phyloP scores from a whole-genome alignment of 202 grass and related monocot genomes.

The Elaeis oleifera region DNA sequence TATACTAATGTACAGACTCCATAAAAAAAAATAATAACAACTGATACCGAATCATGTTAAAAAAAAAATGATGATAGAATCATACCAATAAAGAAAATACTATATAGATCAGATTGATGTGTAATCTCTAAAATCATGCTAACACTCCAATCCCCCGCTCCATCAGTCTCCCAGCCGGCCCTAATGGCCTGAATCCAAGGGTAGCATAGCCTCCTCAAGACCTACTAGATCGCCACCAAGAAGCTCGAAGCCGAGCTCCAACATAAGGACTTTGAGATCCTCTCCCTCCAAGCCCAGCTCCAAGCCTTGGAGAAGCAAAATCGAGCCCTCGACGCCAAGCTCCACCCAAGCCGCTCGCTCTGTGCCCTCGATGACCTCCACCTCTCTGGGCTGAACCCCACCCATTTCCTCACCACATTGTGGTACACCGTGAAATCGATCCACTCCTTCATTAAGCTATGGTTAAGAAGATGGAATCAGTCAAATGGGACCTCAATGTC shows the following conservation, averaged over 20 bases:
- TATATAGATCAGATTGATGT: too few species aligned
- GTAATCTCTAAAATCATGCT: too few species aligned
- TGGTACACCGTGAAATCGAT: constrained; percentile 34
- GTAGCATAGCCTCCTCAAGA: constrained; percentile 53
- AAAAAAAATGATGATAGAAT: too few species aligned
- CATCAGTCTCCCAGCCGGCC: not conserved
- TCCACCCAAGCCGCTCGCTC: constrained; percentile 32
- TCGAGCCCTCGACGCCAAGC: constrained; percentile 29
- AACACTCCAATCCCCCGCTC: not conserved
- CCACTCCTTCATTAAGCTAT: constrained; percentile 39
- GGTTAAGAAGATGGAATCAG: constrained; percentile 39
- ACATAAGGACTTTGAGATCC: constrained; percentile 34
- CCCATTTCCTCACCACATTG: constrained; percentile 50
- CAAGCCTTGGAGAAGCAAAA: constrained; percentile 24
- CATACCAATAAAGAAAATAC: too few species aligned
- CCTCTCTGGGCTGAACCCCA: constrained; percentile 52
- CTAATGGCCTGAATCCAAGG: constrained; percentile 38
- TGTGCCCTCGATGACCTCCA: constrained; percentile 54
- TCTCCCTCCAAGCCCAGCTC: constrained; percentile 22
- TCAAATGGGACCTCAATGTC: constrained; percentile 49
- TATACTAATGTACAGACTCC: too few species aligned
- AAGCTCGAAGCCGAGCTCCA: constrained; percentile 60
- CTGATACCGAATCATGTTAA: too few species aligned
- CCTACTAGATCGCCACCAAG: constrained; percentile 57
- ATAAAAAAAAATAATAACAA: too few species aligned